phyloP scores from a whole-genome alignment of 2,329 filamentous ascomycete species.

The Aspergillus fumigatiaffinis region DNA sequence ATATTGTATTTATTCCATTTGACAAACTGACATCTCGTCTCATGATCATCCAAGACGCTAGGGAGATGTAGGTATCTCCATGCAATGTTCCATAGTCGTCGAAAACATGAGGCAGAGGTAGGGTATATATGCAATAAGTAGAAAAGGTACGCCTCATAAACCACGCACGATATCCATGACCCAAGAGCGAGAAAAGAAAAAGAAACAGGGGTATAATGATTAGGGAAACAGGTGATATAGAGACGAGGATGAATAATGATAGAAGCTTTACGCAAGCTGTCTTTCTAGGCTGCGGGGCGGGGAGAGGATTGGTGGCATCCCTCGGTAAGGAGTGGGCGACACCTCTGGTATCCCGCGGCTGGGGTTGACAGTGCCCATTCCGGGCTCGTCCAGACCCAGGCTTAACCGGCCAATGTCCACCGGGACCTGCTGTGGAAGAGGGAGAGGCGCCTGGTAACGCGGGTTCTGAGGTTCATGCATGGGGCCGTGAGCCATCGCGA shows the following conservation, averaged over 20 bases:
- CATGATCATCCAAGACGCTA: background rate
- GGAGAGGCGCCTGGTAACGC: constrained; percentile 18
- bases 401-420: constrained; percentile 22
- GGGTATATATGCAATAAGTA: background rate
- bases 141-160: background rate
- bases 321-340: constrained; percentile 23
- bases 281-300: constrained; percentile 35
- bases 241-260: background rate
- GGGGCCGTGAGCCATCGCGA: constrained; percentile 14
- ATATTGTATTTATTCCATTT: background rate
- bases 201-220: background rate
- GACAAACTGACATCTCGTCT: background rate
- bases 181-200: background rate
- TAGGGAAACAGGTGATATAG: background rate
- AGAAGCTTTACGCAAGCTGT: constrained; percentile 33
- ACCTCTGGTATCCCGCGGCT: constrained; percentile 20
- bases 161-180: background rate
- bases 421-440: constrained; percentile 24
- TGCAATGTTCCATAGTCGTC: background rate
- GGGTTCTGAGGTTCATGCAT: constrained; percentile 17
- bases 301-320: constrained; percentile 25
- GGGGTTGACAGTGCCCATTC: constrained; percentile 14
- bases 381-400: constrained; percentile 19
- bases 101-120: background rate
- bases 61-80: background rate